Percentiles rank a stretch among this genome's conserved stretches.
These are phyloP conservation scores for Aphanoascus verrucosus DNA, from an alignment of 2,329 filamentous ascomycete species.

Conservation along the genomic window DNA sequence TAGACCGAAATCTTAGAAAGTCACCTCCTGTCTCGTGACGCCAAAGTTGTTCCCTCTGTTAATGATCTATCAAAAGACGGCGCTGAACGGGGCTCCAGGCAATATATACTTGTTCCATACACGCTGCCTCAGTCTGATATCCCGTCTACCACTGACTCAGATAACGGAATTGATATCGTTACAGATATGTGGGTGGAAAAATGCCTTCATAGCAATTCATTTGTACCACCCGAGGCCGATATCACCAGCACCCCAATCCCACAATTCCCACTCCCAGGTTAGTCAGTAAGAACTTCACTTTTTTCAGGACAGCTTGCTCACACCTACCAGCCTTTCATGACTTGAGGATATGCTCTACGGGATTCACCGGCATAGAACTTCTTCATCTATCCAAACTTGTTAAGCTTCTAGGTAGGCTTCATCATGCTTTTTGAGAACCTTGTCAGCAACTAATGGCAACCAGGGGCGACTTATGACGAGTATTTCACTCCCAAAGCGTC, in stretches of 20 bases:
- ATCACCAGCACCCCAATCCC: constrained; percentile 68
- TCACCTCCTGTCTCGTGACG: constrained; percentile 34
- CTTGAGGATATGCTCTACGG: constrained; percentile 68
- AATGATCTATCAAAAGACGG: constrained; percentile 23
- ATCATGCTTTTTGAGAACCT: neutral
- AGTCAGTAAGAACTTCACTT: constrained; percentile 14
- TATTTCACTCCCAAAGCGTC: constrained; percentile 60
- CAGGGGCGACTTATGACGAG: constrained; percentile 68
- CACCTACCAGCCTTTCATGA: constrained; percentile 48
- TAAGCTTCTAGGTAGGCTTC: constrained; percentile 52
- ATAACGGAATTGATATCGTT: constrained; percentile 43
- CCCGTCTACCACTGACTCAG: constrained; percentile 32
- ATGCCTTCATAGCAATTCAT: constrained; percentile 65
- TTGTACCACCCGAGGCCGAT: constrained; percentile 59
- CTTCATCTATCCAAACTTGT: constrained; percentile 72
- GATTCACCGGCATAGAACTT: constrained; percentile 73
- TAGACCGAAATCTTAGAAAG: constrained; percentile 31
- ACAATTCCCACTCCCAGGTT: constrained; percentile 53
- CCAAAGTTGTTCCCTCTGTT: constrained; percentile 29
- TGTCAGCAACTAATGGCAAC: constrained; percentile 17
- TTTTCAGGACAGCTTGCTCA: constrained; percentile 1
- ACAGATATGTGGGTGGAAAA: constrained; percentile 92
- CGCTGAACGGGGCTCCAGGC: constrained; percentile 16
- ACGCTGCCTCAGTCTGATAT: constrained; percentile 25
- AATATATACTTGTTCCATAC: constrained; percentile 34